These are phyloP conservation scores for Rhizopogon vesiculosus DNA, from an alignment of 768 basidiomycete species.

Conservation along the genomic window DNA sequence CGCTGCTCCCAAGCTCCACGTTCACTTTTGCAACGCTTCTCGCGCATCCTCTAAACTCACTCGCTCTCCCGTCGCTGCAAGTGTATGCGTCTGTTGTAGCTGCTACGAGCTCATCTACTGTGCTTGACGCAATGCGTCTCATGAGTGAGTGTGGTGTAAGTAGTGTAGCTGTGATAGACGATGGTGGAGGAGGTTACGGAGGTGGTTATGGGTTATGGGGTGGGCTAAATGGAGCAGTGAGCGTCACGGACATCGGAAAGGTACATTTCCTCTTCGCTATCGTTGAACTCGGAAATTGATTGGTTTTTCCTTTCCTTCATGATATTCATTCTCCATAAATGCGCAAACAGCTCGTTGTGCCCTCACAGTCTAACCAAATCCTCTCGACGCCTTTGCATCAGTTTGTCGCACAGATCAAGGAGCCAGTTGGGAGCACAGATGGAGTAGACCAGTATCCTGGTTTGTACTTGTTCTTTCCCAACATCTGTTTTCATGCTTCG, in stretches of 20 bases:
- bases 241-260: constrained; percentile 80
- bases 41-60: constrained; percentile 48
- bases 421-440: constrained; percentile 71
- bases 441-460: constrained; percentile 79
- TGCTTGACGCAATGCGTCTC: constrained; percentile 77
- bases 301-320: neutral
- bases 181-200: constrained; percentile 28
- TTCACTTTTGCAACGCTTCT: constrained; percentile 39
- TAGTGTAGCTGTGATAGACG: constrained; percentile 73
- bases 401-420: constrained; percentile 73
- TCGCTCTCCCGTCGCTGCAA: constrained; percentile 62
- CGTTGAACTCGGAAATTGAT: neutral
- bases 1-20: neutral
- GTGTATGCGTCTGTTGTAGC: constrained; percentile 62
- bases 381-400: constrained; percentile 63
- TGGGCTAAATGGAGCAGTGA: constrained; percentile 66
- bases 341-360: constrained; percentile 59
- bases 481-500: neutral
- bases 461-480: constrained; percentile 17
- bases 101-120: constrained; percentile 51
- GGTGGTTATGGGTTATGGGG: constrained; percentile 27
- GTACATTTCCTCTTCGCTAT: constrained; percentile 28
- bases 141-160: constrained; percentile 88
- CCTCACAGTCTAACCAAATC: constrained; percentile 76
- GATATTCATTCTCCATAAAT: neutral